Evolutionary conservation across 208 protist species (phyloP).

Genomic region (Herpetomonas tarakana): DNA sequence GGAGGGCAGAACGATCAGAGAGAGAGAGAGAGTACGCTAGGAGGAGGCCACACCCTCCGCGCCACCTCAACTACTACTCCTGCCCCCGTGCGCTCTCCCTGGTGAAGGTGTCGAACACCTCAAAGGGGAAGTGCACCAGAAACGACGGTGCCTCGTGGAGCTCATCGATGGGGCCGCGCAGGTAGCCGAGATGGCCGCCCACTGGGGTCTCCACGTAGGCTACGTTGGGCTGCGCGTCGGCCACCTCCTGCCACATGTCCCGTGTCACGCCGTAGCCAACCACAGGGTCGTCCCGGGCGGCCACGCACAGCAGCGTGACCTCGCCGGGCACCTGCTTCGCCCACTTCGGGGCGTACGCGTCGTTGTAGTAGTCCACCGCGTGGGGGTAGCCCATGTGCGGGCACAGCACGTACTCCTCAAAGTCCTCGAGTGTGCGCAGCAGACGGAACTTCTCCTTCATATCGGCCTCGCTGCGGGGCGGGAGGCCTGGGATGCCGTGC

Average conservation of each 20-base stretch:
- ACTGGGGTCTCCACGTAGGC: slow-evolving; percentile 50
- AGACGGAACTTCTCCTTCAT: slow-evolving; percentile 10
- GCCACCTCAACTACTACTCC: too few species aligned
- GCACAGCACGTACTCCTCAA: slow-evolving; percentile 8
- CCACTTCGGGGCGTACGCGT: slow-evolving; percentile 30
- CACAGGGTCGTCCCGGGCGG: slow-evolving; percentile 45
- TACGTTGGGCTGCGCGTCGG: slow-evolving; percentile 29
- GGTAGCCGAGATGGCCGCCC: slow-evolving; percentile 55
- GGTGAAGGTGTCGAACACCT: slow-evolving; percentile 16
- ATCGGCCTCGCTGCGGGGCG: slow-evolving; percentile 8
- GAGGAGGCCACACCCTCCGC: too few species aligned
- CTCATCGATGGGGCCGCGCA: slow-evolving; percentile 35
- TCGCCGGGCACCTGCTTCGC: slow-evolving; percentile 13
- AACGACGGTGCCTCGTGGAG: slow-evolving; percentile 9
- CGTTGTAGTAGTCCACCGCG: slow-evolving; percentile 42
- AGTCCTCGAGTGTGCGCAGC: not conserved
- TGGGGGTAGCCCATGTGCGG: not conserved
- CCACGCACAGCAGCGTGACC: slow-evolving; percentile 38
- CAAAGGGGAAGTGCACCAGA: slow-evolving; percentile 27
- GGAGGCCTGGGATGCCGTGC: slow-evolving; percentile 16
- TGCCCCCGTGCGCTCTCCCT: too few species aligned
- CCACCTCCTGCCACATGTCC: slow-evolving; percentile 38
- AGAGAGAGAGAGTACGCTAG: too few species aligned
- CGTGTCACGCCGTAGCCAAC: slow-evolving; percentile 14
- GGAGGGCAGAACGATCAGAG: too few species aligned